A percentile compares a stretch with the other conserved stretches of the same genome.
Evolutionary conservation across 2,329 filamentous ascomycete species (phyloP).

Genomic region (Ascochyta koolunga): DNA sequence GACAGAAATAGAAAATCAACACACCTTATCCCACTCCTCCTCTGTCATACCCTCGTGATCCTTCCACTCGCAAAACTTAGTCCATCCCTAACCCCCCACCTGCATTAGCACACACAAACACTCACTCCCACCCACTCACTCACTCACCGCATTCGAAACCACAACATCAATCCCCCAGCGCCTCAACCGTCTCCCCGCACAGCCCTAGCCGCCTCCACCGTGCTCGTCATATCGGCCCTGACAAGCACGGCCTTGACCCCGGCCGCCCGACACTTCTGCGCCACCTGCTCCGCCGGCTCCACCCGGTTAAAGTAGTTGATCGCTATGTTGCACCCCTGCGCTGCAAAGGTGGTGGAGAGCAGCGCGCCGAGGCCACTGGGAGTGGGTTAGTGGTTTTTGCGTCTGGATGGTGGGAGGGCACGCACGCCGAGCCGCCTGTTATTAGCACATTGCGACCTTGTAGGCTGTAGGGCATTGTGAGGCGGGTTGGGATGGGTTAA

Average conservation of each 20-base stretch:
- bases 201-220: conserved; percentile 63
- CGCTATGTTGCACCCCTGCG: conserved; percentile 70
- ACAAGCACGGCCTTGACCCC: conserved; percentile 61
- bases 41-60: conserved; percentile 65
- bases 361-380: conserved; percentile 73
- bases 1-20: conserved; percentile 18
- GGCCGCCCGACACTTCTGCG: conserved; percentile 60
- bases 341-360: conserved; percentile 70
- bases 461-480: conserved; percentile 67
- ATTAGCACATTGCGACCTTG: conserved; percentile 67
- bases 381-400: not conserved
- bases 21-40: conserved; percentile 68
- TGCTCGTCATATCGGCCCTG: conserved; percentile 69
- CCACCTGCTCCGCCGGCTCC: conserved; percentile 64
- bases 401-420: conserved; percentile 1
- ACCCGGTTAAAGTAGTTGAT: conserved; percentile 74
- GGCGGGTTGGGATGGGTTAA: not conserved
- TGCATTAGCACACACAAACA: too few species aligned
- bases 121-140: too few species aligned
- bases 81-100: conserved; percentile 61
- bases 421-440: conserved; percentile 68
- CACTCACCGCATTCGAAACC: conserved; percentile 71
- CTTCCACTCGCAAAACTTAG: conserved; percentile 62
- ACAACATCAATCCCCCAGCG: conserved; percentile 77
- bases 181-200: conserved; percentile 64